Evolutionary conservation across 2,329 filamentous ascomycete genomes (phyloP).

Genomic region (Fusarium abutilonis): DNA sequence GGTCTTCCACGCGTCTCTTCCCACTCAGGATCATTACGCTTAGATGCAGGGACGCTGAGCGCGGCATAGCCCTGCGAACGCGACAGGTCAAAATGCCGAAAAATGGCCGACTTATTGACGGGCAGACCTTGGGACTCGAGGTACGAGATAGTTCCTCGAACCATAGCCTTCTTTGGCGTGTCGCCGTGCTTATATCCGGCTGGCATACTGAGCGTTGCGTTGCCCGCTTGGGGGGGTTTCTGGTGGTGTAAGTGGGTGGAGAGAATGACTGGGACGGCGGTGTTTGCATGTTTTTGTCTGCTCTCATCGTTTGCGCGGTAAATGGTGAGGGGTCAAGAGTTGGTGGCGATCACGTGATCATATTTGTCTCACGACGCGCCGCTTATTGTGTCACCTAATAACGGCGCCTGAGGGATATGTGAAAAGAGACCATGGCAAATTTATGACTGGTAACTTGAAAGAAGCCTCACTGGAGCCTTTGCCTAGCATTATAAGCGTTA

Average conservation of each 20-base stretch:
- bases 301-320: slow-evolving; percentile 19
- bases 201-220: slow-evolving; percentile 39
- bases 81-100: slow-evolving; percentile 53
- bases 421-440: not conserved
- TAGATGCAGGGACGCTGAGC: slow-evolving; percentile 47
- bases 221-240: slow-evolving; percentile 14
- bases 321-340: slow-evolving; percentile 36
- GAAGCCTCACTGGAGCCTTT: too few species aligned
- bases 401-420: not conserved
- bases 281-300: slow-evolving; percentile 51
- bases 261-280: slow-evolving; percentile 41
- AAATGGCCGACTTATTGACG: slow-evolving; percentile 54
- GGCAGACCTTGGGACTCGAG: slow-evolving; percentile 52
- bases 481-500: not conserved
- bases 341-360: slow-evolving; percentile 39
- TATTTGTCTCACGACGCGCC: slow-evolving; percentile 8
- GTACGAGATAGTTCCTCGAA: slow-evolving; percentile 53
- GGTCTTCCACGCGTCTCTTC: slow-evolving; percentile 53
- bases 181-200: slow-evolving; percentile 52
- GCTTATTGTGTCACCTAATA: not conserved
- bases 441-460: not conserved
- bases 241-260: slow-evolving; percentile 40
- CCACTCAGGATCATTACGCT: slow-evolving; percentile 53
- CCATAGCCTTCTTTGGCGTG: slow-evolving; percentile 53
- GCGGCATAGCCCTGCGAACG: slow-evolving; percentile 53